Conservation (phyloP, 208 protist genomes). For the Strigomonas galati region DNA sequence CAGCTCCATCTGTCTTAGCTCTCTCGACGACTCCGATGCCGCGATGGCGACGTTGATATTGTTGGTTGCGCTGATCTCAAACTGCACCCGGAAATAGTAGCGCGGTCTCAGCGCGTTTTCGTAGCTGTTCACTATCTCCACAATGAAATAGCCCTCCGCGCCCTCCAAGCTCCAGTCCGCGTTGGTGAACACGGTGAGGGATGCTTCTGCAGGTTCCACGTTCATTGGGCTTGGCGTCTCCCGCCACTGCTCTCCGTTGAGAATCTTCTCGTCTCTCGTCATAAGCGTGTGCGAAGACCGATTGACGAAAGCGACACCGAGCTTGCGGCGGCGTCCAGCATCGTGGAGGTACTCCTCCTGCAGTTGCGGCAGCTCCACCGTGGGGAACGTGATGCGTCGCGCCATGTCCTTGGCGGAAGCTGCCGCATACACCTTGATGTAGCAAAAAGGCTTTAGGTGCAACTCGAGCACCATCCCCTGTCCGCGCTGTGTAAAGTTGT, state of each 20-base stretch:
- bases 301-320: constrained; percentile 56
- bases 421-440: constrained; percentile 39
- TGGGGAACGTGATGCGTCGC: constrained; percentile 26
- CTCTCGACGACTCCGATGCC: constrained; percentile 24
- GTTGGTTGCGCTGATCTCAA: constrained; percentile 71
- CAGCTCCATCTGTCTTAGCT: constrained; percentile 41
- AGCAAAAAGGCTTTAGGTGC: constrained; percentile 31
- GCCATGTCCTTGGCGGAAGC: constrained; percentile 11
- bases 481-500: constrained; percentile 29
- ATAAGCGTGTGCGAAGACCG: constrained; percentile 35
- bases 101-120: constrained; percentile 20
- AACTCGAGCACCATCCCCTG: constrained; percentile 40
- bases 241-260: constrained; percentile 52
- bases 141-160: constrained; percentile 62
- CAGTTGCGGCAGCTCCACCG: constrained; percentile 40
- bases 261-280: constrained; percentile 27
- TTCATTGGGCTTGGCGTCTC: constrained; percentile 35
- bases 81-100: constrained; percentile 61
- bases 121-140: constrained; percentile 55
- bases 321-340: constrained; percentile 43
- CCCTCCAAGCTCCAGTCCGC: constrained; percentile 57
- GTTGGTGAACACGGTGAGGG: constrained; percentile 68
- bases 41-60: constrained; percentile 44
- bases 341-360: constrained; percentile 41
- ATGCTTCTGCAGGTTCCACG: constrained; percentile 52